Conservation (phyloP, 371 early-diverging fungal genomes). For the Apophysomyces variabilis region DNA sequence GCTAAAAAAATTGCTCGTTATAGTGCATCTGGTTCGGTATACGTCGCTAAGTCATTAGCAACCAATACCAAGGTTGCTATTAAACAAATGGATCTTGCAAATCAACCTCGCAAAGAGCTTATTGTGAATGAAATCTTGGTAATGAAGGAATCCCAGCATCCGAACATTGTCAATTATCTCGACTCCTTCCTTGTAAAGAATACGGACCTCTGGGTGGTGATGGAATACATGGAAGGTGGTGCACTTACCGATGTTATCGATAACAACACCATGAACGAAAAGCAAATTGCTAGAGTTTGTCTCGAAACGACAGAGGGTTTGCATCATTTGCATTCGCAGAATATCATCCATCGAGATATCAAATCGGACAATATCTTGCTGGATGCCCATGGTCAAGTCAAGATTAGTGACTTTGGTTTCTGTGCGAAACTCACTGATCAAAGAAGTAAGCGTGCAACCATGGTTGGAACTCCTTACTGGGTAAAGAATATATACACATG, state of each 20-base stretch:
- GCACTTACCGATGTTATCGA: slow-evolving; percentile 96
- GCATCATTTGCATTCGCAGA: slow-evolving; percentile 86
- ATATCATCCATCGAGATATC: slow-evolving; percentile 97
- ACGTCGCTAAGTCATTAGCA: slow-evolving; percentile 74
- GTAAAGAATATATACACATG: slow-evolving; percentile 11
- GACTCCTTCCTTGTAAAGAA: slow-evolving; percentile 87
- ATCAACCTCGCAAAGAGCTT: slow-evolving; percentile 94
- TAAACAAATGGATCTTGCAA: slow-evolving; percentile 95
- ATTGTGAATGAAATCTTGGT: slow-evolving; percentile 96
- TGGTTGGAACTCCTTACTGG: slow-evolving; percentile 97
- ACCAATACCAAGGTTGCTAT: slow-evolving; percentile 88
- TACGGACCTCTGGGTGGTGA: slow-evolving; percentile 95
- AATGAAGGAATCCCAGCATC: slow-evolving; percentile 95
- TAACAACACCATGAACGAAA: slow-evolving; percentile 86
- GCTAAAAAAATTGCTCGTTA: neutral
- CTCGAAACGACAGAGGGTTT: slow-evolving; percentile 89
- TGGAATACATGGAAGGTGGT: slow-evolving; percentile 99
- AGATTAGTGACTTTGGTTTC: slow-evolving; percentile 93
- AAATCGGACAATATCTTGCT: slow-evolving; percentile 95
- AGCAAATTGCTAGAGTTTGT: slow-evolving; percentile 90
- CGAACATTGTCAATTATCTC: slow-evolving; percentile 95
- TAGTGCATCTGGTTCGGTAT: slow-evolving; percentile 96
- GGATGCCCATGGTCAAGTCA: slow-evolving; percentile 86
- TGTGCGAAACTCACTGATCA: slow-evolving; percentile 91
- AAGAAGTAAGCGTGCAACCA: slow-evolving; percentile 89